Base-by-base conservation (phyloP, 495 filamentous ascomycete species). In the Chaetomium fimeti region DNA sequence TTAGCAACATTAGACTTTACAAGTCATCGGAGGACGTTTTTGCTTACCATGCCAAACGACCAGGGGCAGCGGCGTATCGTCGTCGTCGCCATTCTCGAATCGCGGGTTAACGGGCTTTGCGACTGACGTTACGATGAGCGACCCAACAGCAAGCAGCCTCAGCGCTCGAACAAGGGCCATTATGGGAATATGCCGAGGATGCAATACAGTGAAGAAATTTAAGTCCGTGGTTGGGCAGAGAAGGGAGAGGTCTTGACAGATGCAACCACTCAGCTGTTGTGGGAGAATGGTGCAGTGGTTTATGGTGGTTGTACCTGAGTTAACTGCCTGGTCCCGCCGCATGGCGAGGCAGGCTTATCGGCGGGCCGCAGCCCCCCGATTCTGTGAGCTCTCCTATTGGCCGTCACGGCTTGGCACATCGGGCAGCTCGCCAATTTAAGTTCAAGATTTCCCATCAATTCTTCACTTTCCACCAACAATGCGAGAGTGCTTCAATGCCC, bases 31-130 rank as follows among this genome's bases (percentile, higher is more conserved):
- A 22, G 48, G n/a, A 1, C 1, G 53, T 60, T 59, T 16, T 20
- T 52, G 16, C 43, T 89, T 82, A 68, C 91, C 93, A 75, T 98
- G 94, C 94, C 94, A 98, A 72, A 98, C 90, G 16, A 98, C 83
- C 20, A 98, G 79, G 0, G 94, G 94, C 40, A 95, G 83, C 6
- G 90, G 90, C 2, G 81, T 84, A 63, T 84, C 82, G 69, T 82
- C 74, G 16, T 75, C 73, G 52, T 78, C 76, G 68, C 68, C 69
- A 43, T 66, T 63, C 20, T 56, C 55, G 16, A 59, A 51, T 2
- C 18, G 64, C 52, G 66, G 65, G 13, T 62, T 47, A 5, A 70
- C 15, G 12, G 73, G 71, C 22, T 65, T 69, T 18, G 74, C 73
- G 7, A 74, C 29, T 6, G 70, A 60, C 8, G 68, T 57, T 16